Conservation (phyloP, 352 stramenopile species). For the Hyaloperonospora brassicae region DNA sequence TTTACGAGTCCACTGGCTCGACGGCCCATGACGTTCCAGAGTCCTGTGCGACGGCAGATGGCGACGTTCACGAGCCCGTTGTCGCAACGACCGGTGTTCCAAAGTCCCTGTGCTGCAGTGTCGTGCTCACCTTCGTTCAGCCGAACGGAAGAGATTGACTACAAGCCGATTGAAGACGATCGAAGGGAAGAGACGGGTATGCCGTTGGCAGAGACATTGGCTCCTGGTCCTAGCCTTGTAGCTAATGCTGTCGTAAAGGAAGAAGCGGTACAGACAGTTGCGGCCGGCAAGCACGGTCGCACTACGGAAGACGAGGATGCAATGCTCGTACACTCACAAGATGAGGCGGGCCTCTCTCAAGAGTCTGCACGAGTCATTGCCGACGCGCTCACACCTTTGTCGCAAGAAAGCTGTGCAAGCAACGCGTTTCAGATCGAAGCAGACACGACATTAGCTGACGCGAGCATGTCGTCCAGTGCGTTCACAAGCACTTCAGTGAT, state of each 20-base stretch:
- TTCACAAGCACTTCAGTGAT: conserved; percentile 81
- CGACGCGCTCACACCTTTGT: conserved; percentile 20
- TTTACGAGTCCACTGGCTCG: conserved; percentile 25
- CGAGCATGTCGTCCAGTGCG: conserved; percentile 10
- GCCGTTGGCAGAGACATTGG: conserved; percentile 3
- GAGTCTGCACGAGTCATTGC: conserved; percentile 13
- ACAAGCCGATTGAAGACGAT: conserved; percentile 18
- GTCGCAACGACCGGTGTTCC: conserved; percentile 10
- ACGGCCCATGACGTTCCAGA: conserved; percentile 20
- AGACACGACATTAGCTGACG: conserved; percentile 2
- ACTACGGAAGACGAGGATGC: conserved; percentile 10
- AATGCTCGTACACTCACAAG: conserved; percentile 5
- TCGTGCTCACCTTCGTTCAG: conserved; percentile 26
- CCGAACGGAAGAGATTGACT: conserved; percentile 31
- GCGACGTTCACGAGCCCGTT: conserved; percentile 16
- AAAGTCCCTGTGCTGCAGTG: conserved; percentile 22
- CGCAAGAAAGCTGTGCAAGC: conserved; percentile 23
- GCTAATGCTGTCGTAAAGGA: conserved; percentile 9
- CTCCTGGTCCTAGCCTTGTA: neutral
- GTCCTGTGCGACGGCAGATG: conserved; percentile 15
- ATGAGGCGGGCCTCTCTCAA: conserved; percentile 17
- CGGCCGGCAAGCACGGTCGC: conserved; percentile 1
- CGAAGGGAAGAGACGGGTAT: conserved; percentile 5
- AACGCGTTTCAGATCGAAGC: conserved; percentile 8
- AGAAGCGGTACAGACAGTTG: neutral